A percentile compares a stretch with the other conserved stretches of the same genome.
Conservation (phyloP, 2,329 filamentous ascomycete species). For the Eutypella sp. region DNA sequence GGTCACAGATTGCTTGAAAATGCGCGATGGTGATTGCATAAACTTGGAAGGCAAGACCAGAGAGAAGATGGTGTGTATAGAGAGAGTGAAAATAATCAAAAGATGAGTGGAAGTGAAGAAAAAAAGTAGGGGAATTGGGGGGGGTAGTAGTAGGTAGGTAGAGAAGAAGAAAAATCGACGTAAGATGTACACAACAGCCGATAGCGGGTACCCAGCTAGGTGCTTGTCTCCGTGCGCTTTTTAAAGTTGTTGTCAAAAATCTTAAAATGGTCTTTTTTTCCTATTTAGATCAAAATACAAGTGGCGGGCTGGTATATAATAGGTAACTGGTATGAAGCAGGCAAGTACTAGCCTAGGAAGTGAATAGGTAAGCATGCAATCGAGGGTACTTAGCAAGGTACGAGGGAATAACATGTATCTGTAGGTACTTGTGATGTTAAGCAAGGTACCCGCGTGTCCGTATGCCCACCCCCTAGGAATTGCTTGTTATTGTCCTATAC, state of each 20-base stretch:
- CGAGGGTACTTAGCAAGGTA: too few species aligned
- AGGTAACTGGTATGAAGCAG: background rate
- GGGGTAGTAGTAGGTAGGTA: too few species aligned
- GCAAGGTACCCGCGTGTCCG: too few species aligned
- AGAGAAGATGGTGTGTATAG: slow-evolving; percentile 1
- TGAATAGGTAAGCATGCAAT: too few species aligned
- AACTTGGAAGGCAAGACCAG: background rate
- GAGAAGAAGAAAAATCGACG: slow-evolving; percentile 12
- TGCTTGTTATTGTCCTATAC: too few species aligned
- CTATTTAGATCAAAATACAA: background rate
- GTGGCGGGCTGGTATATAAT: background rate
- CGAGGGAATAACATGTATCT: too few species aligned
- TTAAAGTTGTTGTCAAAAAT: background rate
- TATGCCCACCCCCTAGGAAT: too few species aligned
- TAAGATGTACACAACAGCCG: background rate
- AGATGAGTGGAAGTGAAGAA: slow-evolving; percentile 13
- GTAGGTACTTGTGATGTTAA: too few species aligned
- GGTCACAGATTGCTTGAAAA: slow-evolving; percentile 1
- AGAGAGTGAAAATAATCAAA: slow-evolving; percentile 11
- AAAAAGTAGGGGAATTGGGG: slow-evolving; percentile 8
- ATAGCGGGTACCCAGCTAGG: background rate
- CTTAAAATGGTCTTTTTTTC: too few species aligned
- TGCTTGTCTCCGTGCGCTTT: background rate
- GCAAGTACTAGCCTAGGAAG: too few species aligned
- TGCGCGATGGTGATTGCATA: slow-evolving; percentile 1